Evolutionary conservation across 306 rosid genomes (phyloP), one percentile per base, ranked within the genome.

Genomic region (Hylodesmum podocarpum): DNA sequence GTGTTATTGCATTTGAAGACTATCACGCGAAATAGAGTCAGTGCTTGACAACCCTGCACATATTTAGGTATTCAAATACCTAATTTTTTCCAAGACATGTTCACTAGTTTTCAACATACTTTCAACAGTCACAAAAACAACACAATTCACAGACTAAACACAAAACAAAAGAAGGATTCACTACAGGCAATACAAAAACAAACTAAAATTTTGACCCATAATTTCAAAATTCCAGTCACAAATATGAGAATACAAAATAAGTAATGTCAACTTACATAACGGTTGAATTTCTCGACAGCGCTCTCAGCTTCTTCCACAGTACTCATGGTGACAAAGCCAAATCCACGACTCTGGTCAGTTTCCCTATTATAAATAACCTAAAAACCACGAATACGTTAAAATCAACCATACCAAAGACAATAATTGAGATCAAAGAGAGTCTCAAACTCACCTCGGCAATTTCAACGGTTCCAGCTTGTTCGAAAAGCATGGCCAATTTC

Each of bases 341-440:
- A 96, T 5, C 99, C 99, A 4, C 99, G 97, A 74, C 99, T 96
- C 86, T 43, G 88, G 78, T 91, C 94, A 76, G 97, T 89, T 12
- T 93, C 90, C 85, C 99, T 89, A 19, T 93, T 89, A 87, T 91
- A 96, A 70, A 96, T 89, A 44, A 96, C 98, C 99, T 96, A 65
- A 76, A 76, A 81, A 74, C 39, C 66, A 81, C 18, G 78, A 47
- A 21, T 2, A 16, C 31, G 25, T 49, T 51, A 43, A 58, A 5
- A 44, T 10, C 18, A 69, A 31, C 10, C 40, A 40, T 3, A 73
- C 10, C 33, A 44, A 31, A 2, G 46, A 24, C 40, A 43, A 9
- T 24, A 68, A 57, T 1, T 4, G 25, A 39, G 1, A 64, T 14
- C 61, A 31, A 27, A 40, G 8, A 19, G 28, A 1, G 1, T 13